A percentile compares a stretch with the other conserved stretches of the same genome.
Evolutionary conservation across 2,329 filamentous ascomycete genomes (phyloP).

Genomic region (Aureobasidium namibiae): DNA sequence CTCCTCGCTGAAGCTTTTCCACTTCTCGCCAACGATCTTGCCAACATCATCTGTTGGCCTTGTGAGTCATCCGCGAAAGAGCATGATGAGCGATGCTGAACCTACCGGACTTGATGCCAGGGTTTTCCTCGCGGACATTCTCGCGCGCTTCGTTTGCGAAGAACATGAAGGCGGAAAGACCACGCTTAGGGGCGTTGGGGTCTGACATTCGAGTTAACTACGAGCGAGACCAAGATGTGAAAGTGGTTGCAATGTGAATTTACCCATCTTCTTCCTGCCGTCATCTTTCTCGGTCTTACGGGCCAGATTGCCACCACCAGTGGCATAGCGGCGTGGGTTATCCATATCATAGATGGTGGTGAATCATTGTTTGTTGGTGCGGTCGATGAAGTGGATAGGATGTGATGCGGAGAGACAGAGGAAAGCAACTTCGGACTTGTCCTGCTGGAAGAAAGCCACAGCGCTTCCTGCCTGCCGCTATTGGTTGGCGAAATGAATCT

Average conservation of each 20-base stretch:
- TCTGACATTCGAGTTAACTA: constrained; percentile 45
- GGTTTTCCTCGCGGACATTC: constrained; percentile 96
- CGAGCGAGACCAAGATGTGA: constrained; percentile 1
- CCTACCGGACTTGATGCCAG: constrained; percentile 84
- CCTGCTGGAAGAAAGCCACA: not conserved
- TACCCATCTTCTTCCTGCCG: constrained; percentile 67
- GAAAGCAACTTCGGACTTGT: not conserved
- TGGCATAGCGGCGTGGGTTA: not conserved
- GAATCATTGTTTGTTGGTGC: no score
- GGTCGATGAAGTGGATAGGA: not conserved
- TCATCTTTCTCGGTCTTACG: constrained; percentile 48
- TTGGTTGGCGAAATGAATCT: not conserved
- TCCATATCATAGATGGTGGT: not conserved
- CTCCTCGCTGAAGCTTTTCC: constrained; percentile 93
- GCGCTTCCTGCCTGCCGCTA: not conserved
- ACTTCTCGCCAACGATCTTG: constrained; percentile 95
- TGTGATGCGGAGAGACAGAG: not conserved
- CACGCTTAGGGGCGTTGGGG: constrained; percentile 97
- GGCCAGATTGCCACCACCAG: constrained; percentile 24
- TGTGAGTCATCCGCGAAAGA: constrained; percentile 4
- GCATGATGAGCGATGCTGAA: not conserved
- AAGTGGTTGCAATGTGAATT: constrained; percentile 20
- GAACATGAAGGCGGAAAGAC: constrained; percentile 99
- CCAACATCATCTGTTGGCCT: constrained; percentile 69
- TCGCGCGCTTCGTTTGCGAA: constrained; percentile 99